Conservation (phyloP, 208 protist species). For the Wallacemonas sp. region DNA sequence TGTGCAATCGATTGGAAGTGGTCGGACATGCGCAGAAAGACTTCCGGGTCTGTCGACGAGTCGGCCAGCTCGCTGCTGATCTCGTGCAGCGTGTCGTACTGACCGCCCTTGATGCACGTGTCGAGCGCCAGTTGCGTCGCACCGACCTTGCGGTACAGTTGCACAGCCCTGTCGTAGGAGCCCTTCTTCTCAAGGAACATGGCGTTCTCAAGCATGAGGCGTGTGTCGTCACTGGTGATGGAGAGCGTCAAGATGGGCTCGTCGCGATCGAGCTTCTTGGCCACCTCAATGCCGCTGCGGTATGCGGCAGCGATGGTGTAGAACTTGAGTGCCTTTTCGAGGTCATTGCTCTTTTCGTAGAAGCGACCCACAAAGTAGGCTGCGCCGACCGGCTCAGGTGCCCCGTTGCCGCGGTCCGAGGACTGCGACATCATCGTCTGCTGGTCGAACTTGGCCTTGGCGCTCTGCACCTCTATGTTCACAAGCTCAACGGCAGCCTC, state of each 20-base stretch:
- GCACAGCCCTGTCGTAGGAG: conserved; percentile 90
- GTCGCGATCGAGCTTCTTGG: conserved; percentile 68
- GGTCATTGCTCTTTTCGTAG: conserved; percentile 79
- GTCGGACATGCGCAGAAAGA: conserved; percentile 91
- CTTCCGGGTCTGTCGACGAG: conserved; percentile 69
- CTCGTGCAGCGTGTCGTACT: conserved; percentile 92
- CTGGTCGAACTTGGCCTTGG: conserved; percentile 53
- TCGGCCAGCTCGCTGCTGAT: conserved; percentile 91
- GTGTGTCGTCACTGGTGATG: conserved; percentile 66
- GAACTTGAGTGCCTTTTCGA: conserved; percentile 84
- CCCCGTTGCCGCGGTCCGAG: conserved; percentile 23
- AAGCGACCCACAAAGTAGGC: conserved; percentile 93
- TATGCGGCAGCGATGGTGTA: conserved; percentile 87
- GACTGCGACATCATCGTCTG: conserved; percentile 30
- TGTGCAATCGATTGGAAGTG: conserved; percentile 89
- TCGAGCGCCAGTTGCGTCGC: conserved; percentile 90
- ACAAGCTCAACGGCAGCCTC: conserved; percentile 89
- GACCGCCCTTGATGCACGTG: conserved; percentile 88
- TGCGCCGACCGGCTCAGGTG: conserved; percentile 65
- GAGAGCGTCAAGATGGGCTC: conserved; percentile 78
- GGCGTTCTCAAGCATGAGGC: conserved; percentile 90
- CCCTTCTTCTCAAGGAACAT: conserved; percentile 86
- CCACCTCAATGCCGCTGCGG: conserved; percentile 90
- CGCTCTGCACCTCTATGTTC: conserved; percentile 60
- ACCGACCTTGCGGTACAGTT: conserved; percentile 94